phyloP scores from a whole-genome alignment of 257 asterid species.

The Gynochthodes officinalis region DNA sequence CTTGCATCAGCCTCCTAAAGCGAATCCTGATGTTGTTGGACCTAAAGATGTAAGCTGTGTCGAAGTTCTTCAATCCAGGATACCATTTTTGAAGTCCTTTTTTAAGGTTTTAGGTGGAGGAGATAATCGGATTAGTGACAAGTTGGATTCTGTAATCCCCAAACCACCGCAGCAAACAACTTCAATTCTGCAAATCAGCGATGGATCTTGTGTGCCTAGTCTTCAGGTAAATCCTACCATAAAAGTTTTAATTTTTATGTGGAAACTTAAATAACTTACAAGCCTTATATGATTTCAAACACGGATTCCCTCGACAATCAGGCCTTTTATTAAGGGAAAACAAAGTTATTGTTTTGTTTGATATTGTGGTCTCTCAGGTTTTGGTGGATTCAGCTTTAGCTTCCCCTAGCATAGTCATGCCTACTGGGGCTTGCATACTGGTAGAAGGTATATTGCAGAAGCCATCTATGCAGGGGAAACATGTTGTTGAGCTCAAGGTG shows the following conservation, averaged over 20 bases:
- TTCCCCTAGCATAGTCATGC: constrained; percentile 62
- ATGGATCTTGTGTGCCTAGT: constrained; percentile 66
- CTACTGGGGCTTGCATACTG: constrained; percentile 68
- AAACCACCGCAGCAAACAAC: constrained; percentile 54
- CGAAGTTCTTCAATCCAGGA: constrained; percentile 55
- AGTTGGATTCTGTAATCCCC: constrained; percentile 40
- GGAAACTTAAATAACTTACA: not conserved
- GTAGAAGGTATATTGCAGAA: constrained; percentile 70
- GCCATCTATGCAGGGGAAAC: constrained; percentile 54
- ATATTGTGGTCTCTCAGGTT: constrained; percentile 37
- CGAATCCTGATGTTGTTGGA: constrained; percentile 15
- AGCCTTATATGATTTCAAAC: not conserved
- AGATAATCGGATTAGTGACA: constrained; percentile 45
- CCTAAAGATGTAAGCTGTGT: constrained; percentile 54
- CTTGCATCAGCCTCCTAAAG: constrained; percentile 9
- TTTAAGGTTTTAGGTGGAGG: constrained; percentile 55
- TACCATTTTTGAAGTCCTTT: constrained; percentile 57
- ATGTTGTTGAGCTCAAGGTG: constrained; percentile 57
- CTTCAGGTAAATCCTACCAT: constrained; percentile 45
- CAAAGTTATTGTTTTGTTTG: constrained; percentile 2
- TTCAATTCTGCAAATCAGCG: constrained; percentile 57
- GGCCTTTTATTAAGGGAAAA: not conserved
- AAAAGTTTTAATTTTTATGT: not conserved
- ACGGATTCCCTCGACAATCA: not conserved
- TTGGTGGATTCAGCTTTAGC: constrained; percentile 68